These are phyloP conservation scores for Hibiscus syriacus DNA, from an alignment of 345 rosid species.

Conservation along the genomic window DNA sequence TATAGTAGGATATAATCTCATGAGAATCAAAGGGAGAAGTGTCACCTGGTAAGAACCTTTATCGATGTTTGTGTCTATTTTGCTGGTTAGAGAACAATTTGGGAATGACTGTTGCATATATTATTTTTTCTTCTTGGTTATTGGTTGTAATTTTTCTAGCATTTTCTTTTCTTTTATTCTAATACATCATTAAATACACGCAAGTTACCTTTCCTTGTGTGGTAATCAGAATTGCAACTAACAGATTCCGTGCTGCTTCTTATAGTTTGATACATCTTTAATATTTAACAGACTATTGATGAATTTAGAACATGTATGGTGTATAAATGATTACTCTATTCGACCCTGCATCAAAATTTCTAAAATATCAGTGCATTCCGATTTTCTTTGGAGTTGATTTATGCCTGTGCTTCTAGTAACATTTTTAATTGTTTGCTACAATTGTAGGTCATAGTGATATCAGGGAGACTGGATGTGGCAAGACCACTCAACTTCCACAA, in stretches of 20 bases:
- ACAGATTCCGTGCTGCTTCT: not conserved
- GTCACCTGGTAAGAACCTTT: not conserved
- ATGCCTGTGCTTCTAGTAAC: not conserved
- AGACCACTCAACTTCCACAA: slow-evolving; percentile 99
- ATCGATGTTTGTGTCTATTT: not conserved
- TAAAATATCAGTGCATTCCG: not conserved
- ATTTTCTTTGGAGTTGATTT: not conserved
- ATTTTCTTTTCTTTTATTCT: not conserved
- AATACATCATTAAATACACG: not conserved
- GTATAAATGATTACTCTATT: not conserved
- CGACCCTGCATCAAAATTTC: not conserved
- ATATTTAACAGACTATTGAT: not conserved
- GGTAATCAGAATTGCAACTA: not conserved
- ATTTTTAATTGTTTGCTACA: not conserved
- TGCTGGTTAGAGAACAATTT: not conserved
- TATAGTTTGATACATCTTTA: not conserved
- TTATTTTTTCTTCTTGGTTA: not conserved
- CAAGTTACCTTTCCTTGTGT: not conserved
- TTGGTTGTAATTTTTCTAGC: not conserved
- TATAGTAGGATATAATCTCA: not conserved
- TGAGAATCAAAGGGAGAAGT: not conserved
- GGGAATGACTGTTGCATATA: not conserved
- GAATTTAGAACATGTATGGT: not conserved
- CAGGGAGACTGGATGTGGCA: slow-evolving; percentile 99
- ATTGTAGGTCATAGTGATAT: slow-evolving; percentile 76